Conservation (phyloP, 1,284 basidiomycete genomes). For the Pseudozyma thailandica region DNA sequence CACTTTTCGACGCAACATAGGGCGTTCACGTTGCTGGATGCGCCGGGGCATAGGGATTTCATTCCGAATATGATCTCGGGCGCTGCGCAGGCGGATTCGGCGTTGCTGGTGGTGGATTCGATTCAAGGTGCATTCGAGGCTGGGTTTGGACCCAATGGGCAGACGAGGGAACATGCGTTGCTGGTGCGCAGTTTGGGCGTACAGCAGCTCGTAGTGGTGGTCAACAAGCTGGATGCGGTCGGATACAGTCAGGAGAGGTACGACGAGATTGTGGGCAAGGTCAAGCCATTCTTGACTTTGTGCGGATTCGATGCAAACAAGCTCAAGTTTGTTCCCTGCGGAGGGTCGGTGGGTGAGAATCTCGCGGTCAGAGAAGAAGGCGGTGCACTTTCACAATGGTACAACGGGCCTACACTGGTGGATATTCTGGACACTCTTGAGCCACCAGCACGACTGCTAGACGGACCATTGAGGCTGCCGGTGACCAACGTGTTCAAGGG, state of each 20-base stretch:
- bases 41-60: constrained; percentile 96
- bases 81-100: constrained; percentile 94
- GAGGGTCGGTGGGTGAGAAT: constrained; percentile 89
- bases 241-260: constrained; percentile 83
- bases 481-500: constrained; percentile 96
- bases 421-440: constrained; percentile 79
- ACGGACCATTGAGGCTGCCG: constrained; percentile 83
- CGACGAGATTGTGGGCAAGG: constrained; percentile 79
- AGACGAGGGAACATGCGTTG: constrained; percentile 95
- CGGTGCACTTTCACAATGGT: constrained; percentile 77
- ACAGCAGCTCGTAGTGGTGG: constrained; percentile 86
- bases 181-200: constrained; percentile 95
- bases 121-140: constrained; percentile 92
- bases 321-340: constrained; percentile 86
- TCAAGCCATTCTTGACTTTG: constrained; percentile 84
- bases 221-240: constrained; percentile 87
- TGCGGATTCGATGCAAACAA: constrained; percentile 85
- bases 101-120: constrained; percentile 93
- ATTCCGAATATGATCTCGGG: constrained; percentile 99
- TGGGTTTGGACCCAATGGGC: constrained; percentile 91
- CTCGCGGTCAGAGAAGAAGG: constrained; percentile 71
- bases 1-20: constrained; percentile 80
- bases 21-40: constrained; percentile 90
- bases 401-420: constrained; percentile 84
- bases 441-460: constrained; percentile 79